Percentiles rank a stretch among this genome's conserved stretches.
Conservation (phyloP, 2,329 filamentous ascomycete species). For the Fusarium coicis region DNA sequence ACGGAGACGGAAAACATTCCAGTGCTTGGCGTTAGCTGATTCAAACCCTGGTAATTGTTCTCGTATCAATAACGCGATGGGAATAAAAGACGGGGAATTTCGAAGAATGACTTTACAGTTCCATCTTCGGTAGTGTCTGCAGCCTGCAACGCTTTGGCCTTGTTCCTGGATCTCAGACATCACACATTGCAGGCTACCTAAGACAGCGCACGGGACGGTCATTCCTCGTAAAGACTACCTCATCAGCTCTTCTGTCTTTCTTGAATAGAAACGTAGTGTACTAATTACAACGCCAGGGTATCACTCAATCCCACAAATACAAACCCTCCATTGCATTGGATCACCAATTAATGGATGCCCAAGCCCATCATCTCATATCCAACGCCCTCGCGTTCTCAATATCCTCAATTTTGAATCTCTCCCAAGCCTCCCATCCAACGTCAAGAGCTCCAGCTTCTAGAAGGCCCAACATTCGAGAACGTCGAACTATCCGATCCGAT, state of each 20-base stretch:
- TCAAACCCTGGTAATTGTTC: not conserved
- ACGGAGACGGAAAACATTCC: not conserved
- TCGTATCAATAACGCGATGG: not conserved
- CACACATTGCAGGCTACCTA: not conserved
- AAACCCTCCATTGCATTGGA: not conserved
- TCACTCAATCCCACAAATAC: not conserved
- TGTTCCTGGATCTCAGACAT: not conserved
- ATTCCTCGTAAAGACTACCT: not conserved
- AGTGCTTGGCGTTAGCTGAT: not conserved
- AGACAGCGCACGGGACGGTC: not conserved
- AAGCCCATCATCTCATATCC: not conserved
- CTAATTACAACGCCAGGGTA: not conserved
- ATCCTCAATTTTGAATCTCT: not conserved
- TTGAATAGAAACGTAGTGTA: not conserved
- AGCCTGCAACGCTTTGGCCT: not conserved
- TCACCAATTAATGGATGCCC: not conserved
- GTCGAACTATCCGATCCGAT: not conserved
- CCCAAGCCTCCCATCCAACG: not conserved
- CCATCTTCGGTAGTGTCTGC: slow-evolving; percentile 8
- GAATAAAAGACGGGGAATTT: not conserved
- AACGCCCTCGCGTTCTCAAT: not conserved
- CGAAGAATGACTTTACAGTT: not conserved
- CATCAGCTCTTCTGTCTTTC: not conserved
- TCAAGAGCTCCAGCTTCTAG: slow-evolving; percentile 15
- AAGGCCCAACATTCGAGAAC: slow-evolving; percentile 5